phyloP scores from a whole-genome alignment of 805 yeast genomes.

The Metschnikowia bowlesiae region DNA sequence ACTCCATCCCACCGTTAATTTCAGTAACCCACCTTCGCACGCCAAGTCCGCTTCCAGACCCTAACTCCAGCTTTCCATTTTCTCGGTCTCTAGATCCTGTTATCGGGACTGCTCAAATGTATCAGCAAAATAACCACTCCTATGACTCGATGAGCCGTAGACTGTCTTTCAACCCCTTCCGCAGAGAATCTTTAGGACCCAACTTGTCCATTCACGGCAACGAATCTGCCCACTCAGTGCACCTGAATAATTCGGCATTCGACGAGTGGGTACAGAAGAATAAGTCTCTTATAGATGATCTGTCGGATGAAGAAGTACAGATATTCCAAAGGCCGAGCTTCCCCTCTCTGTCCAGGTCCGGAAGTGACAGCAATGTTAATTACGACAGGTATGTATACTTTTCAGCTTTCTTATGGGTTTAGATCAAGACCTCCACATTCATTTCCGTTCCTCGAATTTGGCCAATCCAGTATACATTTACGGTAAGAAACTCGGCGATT shows the following conservation, averaged over 20 bases:
- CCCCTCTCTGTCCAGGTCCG: constrained; percentile 29
- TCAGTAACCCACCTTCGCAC: background rate
- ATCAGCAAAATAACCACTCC: constrained; percentile 35
- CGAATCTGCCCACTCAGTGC: constrained; percentile 6
- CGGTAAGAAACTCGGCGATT: background rate
- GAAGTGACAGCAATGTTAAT: constrained; percentile 35
- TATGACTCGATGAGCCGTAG: constrained; percentile 37
- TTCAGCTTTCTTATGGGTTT: background rate
- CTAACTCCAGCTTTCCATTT: background rate
- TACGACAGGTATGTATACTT: constrained; percentile 26
- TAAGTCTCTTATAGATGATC: constrained; percentile 36
- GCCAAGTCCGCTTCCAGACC: background rate
- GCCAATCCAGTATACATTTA: background rate
- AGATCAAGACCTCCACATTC: background rate
- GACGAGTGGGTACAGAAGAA: constrained; percentile 56
- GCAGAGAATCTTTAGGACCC: constrained; percentile 23
- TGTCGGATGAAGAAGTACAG: constrained; percentile 40
- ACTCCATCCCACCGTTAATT: background rate
- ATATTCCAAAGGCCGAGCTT: constrained; percentile 19
- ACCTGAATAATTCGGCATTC: constrained; percentile 27
- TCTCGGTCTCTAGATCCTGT: background rate
- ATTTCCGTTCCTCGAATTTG: background rate
- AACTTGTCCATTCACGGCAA: constrained; percentile 1
- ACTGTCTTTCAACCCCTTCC: constrained; percentile 69
- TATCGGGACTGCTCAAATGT: constrained; percentile 24